These are phyloP conservation scores for Entophlyctis luteolus DNA, from an alignment of 192 early-diverging fungal genomes.

Conservation along the genomic window DNA sequence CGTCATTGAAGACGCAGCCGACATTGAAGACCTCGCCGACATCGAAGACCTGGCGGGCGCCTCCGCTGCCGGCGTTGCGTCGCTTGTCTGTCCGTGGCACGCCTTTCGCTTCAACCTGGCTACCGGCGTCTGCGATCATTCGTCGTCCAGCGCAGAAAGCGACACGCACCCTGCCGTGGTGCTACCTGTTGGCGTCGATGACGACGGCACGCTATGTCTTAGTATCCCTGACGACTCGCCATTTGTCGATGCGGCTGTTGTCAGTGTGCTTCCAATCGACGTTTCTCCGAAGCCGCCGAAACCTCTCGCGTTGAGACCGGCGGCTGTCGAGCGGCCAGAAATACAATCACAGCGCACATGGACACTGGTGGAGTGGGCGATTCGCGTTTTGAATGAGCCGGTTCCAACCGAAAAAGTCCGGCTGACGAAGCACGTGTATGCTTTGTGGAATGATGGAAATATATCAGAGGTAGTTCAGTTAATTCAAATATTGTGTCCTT, in stretches of 20 bases:
- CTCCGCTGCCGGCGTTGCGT: not conserved
- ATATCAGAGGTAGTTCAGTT: too few relatives aligned
- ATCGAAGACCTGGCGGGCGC: not conserved
- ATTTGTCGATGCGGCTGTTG: not conserved
- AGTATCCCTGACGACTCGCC: not conserved
- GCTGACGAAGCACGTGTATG: slow-evolving; percentile 24
- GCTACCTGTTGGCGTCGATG: not conserved
- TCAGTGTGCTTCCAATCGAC: not conserved
- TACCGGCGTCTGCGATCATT: slow-evolving; percentile 20
- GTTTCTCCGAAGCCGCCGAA: not conserved
- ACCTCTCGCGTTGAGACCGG: not conserved
- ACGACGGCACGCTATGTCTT: not conserved
- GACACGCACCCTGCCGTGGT: not conserved
- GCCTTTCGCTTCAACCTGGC: slow-evolving; percentile 33
- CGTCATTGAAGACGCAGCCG: slow-evolving; percentile 26
- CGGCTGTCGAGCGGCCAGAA: not conserved
- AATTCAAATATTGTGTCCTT: too few relatives aligned
- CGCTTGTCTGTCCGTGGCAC: slow-evolving; percentile 53
- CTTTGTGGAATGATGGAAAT: slow-evolving; percentile 28
- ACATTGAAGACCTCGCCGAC: slow-evolving; percentile 39
- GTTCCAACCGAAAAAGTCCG: slow-evolving; percentile 53
- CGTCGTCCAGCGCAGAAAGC: not conserved
- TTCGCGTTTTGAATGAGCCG: slow-evolving; percentile 52
- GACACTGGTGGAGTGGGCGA: slow-evolving; percentile 43
- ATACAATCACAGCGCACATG: not conserved